Evolutionary conservation across 495 filamentous ascomycete species (phyloP), one percentile per base, ranked within the genome.

Genomic region (Trichoderma erinaceum): DNA sequence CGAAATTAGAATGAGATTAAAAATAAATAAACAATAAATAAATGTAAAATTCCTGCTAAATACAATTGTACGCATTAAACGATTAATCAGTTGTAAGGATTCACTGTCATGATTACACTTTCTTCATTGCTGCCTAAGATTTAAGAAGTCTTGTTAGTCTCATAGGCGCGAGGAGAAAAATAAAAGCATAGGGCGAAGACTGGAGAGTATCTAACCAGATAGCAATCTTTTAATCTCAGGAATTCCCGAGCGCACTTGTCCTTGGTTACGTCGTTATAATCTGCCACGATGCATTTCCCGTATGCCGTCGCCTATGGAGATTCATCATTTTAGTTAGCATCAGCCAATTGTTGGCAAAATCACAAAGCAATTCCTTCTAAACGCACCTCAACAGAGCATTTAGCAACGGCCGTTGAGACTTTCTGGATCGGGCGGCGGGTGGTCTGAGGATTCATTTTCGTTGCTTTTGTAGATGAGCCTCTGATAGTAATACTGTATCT

Each of bases 241-340:
- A 99, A 98, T 74, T 97, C 92, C 64, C 86, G 87, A 3, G 83
- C 81, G 73, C 95, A 99, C 82, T 94, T 92, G 76, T 97, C 92
- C 71, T 96, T 96, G 70, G 93, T 85, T 5, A 97, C 87, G 27
- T 91, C 87, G 73, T 93, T 93, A 78, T 96, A 98, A 75, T 99
- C 94, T 11, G 86, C 86, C 43, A 95, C 82, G 68, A 99, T 86
- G 75, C 95, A 99, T 83, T 93, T 93, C 65, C 95, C 95, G 73
- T 98, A 99, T 18, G 85, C 83, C 10, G 92, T 83, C 65, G 90
- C 88, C 94, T 98, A 72, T 2, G 0, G 29, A 52, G 10, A 21
- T 5, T 23, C 1, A 7, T 6, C 4, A 21, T 21, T 52, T 15
- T 63, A 2, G 56, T 46, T 63, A 35, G 50, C 43, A 67, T 71